Base-by-base conservation (phyloP, 2,329 filamentous ascomycete genomes). In the Fusarium citri region DNA sequence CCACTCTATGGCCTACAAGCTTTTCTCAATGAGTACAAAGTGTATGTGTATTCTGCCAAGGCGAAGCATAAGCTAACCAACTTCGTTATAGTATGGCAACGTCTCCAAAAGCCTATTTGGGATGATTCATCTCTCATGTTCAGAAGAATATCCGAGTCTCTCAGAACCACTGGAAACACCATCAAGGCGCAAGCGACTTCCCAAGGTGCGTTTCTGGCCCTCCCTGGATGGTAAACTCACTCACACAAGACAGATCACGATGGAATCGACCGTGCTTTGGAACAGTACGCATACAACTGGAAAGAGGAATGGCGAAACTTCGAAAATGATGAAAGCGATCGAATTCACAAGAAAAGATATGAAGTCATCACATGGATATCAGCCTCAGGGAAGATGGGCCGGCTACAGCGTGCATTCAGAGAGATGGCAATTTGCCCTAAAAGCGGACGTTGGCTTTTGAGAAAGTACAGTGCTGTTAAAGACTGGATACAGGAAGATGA, bases 401-500 rank as follows among this genome's bases (percentile, higher is more conserved):
- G 61, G 0, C 8, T 64, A 0, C 61, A 64, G 3, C 1, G 49
- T 0, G 6, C 26, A 0, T 64, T 57, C 8, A 53, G 61, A 5
- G 23, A 45, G 0, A 64, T 45, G 50, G 59, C 2, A 0, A 49
- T 58, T 4, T 64, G 50, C 0, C 37, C 61, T 0, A 64, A 2
- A 3, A 64, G 61, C 5, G 61, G 61, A 0, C 59, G 50, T 6
- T 64, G 61, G 61, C 20, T 64, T 1, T 34, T 64, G 3, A 26
- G 61, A 20, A 64, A 49, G 2, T 64, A 64, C 2, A 41, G 22
- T 15, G 49, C 31, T 3, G 37, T 64, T 1, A n/a, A 22, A 1
- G 37, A 64, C 3, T 64, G 61, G 61, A 64, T 64, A n/a, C 22
- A 11, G 0, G 59, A 64, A 4, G 59, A 64, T 6, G 25, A 64